These are phyloP conservation scores for Irpex sp. DNA, from an alignment of 1,284 basidiomycete species.

Conservation along the genomic window DNA sequence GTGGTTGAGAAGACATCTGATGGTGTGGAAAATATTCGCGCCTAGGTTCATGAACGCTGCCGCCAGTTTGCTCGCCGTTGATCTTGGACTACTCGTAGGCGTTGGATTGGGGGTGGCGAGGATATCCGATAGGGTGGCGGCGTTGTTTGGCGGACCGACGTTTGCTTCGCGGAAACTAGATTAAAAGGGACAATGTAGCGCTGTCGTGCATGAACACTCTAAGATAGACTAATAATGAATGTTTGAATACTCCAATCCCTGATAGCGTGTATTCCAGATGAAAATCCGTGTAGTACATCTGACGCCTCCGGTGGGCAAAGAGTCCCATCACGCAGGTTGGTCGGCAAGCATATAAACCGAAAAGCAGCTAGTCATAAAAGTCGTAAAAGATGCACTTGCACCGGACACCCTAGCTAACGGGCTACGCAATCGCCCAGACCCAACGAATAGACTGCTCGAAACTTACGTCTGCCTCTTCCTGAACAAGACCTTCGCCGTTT, in stretches of 20 bases:
- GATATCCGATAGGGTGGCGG: constrained; percentile 21
- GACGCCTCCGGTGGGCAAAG: too few relatives aligned
- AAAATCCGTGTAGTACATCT: too few relatives aligned
- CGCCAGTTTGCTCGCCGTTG: constrained; percentile 47
- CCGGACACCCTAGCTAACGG: too few relatives aligned
- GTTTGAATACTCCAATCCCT: not conserved
- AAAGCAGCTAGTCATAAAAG: too few relatives aligned
- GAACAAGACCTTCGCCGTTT: constrained; percentile 8
- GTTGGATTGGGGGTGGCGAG: constrained; percentile 33
- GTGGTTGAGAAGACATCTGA: constrained; percentile 83
- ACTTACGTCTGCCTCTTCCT: constrained; percentile 1
- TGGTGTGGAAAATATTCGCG: constrained; percentile 99
- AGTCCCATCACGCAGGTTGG: too few relatives aligned
- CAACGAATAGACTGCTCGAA: not conserved
- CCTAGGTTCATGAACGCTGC: constrained; percentile 87
- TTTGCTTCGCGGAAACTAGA: not conserved
- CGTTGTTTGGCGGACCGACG: constrained; percentile 20
- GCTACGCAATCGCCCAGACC: too few relatives aligned
- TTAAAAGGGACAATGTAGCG: not conserved
- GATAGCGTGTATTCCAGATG: too few relatives aligned
- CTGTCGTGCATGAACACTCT: not conserved
- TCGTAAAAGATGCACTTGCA: too few relatives aligned
- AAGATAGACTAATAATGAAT: too few relatives aligned
- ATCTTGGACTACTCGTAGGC: constrained; percentile 53
- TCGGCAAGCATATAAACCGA: too few relatives aligned